These are phyloP conservation scores for Crithidia bombi DNA, from an alignment of 208 protist species.

Conservation along the genomic window DNA sequence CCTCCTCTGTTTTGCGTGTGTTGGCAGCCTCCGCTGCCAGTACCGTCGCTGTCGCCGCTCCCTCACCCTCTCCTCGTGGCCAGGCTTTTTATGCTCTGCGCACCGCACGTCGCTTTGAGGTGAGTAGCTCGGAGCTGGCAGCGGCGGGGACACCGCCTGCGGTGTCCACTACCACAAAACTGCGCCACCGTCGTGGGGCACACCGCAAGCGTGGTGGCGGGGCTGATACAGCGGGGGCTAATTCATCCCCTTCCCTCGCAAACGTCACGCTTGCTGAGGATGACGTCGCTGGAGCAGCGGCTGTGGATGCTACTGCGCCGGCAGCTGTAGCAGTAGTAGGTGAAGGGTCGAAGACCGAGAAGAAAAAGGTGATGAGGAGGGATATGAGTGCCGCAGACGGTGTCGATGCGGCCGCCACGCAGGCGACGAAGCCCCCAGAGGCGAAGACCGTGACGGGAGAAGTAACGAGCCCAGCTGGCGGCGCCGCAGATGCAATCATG, in stretches of 20 bases:
- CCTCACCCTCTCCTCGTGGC: background rate
- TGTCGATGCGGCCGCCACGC: background rate
- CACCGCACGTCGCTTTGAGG: conserved; percentile 1
- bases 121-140: background rate
- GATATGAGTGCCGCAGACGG: background rate
- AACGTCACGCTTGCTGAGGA: too few species aligned
- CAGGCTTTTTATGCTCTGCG: background rate
- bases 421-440: background rate
- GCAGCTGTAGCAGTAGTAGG: background rate
- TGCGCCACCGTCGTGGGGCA: conserved; percentile 25
- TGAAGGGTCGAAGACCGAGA: too few species aligned
- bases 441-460: background rate
- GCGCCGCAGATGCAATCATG: conserved; percentile 3
- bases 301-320: background rate
- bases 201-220: conserved; percentile 28
- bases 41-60: background rate
- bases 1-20: background rate
- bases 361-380: too few species aligned
- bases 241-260: too few species aligned
- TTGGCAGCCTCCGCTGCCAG: background rate
- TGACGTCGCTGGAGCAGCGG: background rate
- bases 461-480: background rate
- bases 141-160: background rate
- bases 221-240: too few species aligned
- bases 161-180: conserved; percentile 4